Conservation (phyloP, 371 early-diverging fungal genomes). For the Actinomortierella wolfii region DNA sequence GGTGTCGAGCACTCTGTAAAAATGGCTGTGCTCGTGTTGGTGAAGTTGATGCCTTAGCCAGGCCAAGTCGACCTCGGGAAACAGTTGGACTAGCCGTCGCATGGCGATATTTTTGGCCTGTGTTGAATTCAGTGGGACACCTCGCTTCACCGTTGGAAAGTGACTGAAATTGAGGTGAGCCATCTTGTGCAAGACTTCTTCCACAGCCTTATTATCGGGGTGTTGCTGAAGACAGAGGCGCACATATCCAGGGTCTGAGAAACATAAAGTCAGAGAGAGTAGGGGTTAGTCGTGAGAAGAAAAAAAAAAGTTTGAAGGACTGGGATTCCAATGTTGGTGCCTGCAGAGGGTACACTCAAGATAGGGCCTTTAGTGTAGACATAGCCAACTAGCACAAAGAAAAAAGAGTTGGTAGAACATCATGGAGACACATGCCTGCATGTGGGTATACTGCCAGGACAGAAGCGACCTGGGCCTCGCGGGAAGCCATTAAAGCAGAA, state of each 20-base stretch:
- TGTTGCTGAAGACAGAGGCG: slow-evolving; percentile 49
- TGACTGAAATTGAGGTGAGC: slow-evolving; percentile 36
- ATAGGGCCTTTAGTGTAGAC: too few relatives aligned
- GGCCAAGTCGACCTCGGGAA: slow-evolving; percentile 53
- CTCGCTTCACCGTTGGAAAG: slow-evolving; percentile 45
- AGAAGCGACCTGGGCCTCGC: too few relatives aligned
- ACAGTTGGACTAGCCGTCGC: slow-evolving; percentile 50
- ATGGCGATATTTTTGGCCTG: slow-evolving; percentile 46
- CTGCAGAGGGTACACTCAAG: too few relatives aligned
- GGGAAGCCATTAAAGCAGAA: too few relatives aligned
- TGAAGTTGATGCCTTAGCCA: slow-evolving; percentile 48
- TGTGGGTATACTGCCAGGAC: too few relatives aligned
- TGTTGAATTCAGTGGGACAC: slow-evolving; percentile 9
- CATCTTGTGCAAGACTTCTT: slow-evolving; percentile 53
- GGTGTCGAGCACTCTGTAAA: slow-evolving; percentile 35
- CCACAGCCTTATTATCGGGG: slow-evolving; percentile 44
- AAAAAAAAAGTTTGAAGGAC: too few relatives aligned
- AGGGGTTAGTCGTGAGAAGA: too few relatives aligned
- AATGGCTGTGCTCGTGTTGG: slow-evolving; percentile 33
- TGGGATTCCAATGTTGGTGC: too few relatives aligned
- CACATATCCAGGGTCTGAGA: slow-evolving; percentile 54
- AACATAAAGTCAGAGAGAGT: background rate
- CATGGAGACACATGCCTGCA: too few relatives aligned
- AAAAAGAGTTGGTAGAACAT: too few relatives aligned
- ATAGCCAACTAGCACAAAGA: too few relatives aligned